Conservation (phyloP, 2,329 filamentous ascomycete genomes). For the Penicillium sp. region DNA sequence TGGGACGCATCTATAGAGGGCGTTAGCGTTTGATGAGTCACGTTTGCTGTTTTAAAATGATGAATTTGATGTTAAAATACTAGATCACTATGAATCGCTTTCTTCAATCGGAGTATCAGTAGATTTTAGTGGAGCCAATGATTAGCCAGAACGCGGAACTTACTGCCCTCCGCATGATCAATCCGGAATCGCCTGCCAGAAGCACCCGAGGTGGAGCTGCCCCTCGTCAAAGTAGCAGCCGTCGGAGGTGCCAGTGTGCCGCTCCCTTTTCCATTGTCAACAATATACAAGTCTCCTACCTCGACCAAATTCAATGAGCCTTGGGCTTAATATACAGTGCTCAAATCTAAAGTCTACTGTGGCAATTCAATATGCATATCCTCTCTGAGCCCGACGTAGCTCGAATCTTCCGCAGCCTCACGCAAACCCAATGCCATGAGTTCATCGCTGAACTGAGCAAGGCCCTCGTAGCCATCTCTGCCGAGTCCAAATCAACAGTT, state of each 20-base stretch:
- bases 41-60: conserved; percentile 23
- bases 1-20: conserved; percentile 34
- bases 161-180: neutral
- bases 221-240: neutral
- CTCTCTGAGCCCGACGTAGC: conserved; percentile 39
- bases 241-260: neutral
- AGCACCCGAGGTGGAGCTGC: neutral
- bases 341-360: too few species aligned
- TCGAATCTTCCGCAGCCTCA: conserved; percentile 38
- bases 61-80: conserved; percentile 8
- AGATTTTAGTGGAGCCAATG: neutral
- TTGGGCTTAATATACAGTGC: too few species aligned
- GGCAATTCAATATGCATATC: conserved; percentile 37
- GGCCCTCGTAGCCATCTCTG: conserved; percentile 38
- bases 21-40: conserved; percentile 24
- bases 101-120: neutral
- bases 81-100: neutral
- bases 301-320: too few species aligned
- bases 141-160: neutral
- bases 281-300: too few species aligned
- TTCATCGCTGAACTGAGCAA: conserved; percentile 43
- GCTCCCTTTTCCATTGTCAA: neutral
- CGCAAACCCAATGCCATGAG: conserved; percentile 35
- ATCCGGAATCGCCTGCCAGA: neutral
- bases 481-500: conserved; percentile 29